These are phyloP conservation scores for Raffaelea deltoideospora DNA, from an alignment of 2,329 filamentous ascomycete genomes.

Conservation along the genomic window DNA sequence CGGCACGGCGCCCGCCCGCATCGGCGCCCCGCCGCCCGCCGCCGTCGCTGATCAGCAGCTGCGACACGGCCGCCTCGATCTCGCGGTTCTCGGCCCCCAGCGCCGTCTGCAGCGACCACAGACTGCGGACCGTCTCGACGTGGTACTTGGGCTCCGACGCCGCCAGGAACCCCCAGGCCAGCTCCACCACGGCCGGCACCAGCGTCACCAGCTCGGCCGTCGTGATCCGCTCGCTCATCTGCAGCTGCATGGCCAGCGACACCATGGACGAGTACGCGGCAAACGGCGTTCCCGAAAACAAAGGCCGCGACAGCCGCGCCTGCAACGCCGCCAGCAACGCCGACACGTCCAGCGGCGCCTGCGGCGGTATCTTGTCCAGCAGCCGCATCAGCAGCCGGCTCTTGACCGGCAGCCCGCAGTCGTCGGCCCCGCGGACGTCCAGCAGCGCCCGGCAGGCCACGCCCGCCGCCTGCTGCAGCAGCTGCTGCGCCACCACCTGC, in stretches of 20 bases:
- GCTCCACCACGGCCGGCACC: slow-evolving; percentile 51
- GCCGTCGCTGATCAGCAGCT: slow-evolving; percentile 47
- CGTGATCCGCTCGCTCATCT: slow-evolving; percentile 35
- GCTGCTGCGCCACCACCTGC: slow-evolving; percentile 40
- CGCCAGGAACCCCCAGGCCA: slow-evolving; percentile 69
- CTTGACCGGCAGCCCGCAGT: slow-evolving; percentile 37
- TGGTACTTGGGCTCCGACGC: slow-evolving; percentile 82
- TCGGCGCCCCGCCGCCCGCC: slow-evolving; percentile 30
- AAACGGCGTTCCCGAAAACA: slow-evolving; percentile 36
- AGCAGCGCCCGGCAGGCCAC: slow-evolving; percentile 33
- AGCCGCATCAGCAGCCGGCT: slow-evolving; percentile 44
- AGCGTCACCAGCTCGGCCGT: slow-evolving; percentile 41
- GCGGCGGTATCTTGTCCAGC: slow-evolving; percentile 33
- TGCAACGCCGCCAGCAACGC: slow-evolving; percentile 36
- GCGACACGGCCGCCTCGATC: slow-evolving; percentile 64
- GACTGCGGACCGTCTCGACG: slow-evolving; percentile 72
- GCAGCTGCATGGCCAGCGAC: slow-evolving; percentile 41
- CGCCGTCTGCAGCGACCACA: slow-evolving; percentile 72
- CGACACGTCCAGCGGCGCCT: slow-evolving; percentile 29
- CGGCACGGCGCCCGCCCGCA: slow-evolving; percentile 32
- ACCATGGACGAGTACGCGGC: slow-evolving; percentile 41
- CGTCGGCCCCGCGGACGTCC: slow-evolving; percentile 21
- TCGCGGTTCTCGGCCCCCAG: slow-evolving; percentile 53
- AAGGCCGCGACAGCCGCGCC: slow-evolving; percentile 23
- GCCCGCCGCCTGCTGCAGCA: slow-evolving; percentile 44